These are phyloP conservation scores for Malassezia furfur DNA, from an alignment of 1,284 basidiomycete genomes.

Conservation along the genomic window DNA sequence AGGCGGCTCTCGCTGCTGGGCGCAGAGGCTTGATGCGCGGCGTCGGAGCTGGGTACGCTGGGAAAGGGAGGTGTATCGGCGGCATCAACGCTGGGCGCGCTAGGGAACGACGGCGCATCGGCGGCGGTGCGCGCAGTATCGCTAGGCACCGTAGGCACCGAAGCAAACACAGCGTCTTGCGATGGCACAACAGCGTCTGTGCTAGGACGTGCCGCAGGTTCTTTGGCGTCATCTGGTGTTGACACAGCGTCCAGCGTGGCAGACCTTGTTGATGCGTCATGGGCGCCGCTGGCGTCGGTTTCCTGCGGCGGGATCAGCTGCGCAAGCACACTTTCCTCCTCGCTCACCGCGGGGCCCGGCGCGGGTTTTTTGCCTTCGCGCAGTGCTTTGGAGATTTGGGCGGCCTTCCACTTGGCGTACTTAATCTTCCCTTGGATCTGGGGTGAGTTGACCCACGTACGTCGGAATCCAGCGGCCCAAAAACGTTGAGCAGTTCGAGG, in stretches of 20 bases:
- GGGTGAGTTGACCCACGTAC: conserved; percentile 23
- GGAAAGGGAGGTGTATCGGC: no score
- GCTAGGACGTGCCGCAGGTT: no score
- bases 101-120: conserved; percentile 65
- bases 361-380: conserved; percentile 56
- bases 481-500: conserved; percentile 68
- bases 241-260: no score
- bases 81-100: conserved; percentile 37
- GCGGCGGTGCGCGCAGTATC: background rate
- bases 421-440: conserved; percentile 68
- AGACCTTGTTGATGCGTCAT: no score
- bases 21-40: background rate
- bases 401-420: conserved; percentile 86
- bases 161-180: no score
- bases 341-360: conserved; percentile 22
- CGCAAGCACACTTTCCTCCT: conserved; percentile 15
- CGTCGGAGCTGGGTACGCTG: no score
- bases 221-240: no score
- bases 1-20: background rate
- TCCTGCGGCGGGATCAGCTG: background rate
- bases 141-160: no score
- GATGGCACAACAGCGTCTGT: no score
- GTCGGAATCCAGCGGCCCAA: conserved; percentile 53
- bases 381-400: conserved; percentile 75
- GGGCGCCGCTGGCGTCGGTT: no score